These are phyloP conservation scores for Trametes sanguinea DNA, from an alignment of 768 basidiomycete genomes.

Conservation along the genomic window DNA sequence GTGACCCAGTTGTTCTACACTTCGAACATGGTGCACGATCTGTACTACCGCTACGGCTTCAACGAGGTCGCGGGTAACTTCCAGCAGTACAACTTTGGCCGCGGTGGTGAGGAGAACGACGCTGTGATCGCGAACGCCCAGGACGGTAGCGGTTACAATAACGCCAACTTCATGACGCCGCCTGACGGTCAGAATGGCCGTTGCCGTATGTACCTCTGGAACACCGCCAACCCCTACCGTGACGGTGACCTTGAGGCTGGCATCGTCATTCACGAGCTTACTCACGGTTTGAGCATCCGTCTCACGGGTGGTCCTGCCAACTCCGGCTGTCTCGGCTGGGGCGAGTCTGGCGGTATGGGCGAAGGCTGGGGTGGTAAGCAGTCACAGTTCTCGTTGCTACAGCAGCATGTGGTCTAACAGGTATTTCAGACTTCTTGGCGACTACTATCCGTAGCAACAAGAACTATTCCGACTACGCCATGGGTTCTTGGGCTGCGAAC, in stretches of 20 bases:
- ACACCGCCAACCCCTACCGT: slow-evolving; percentile 84
- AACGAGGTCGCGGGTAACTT: slow-evolving; percentile 93
- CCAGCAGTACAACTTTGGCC: slow-evolving; percentile 96
- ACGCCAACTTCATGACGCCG: slow-evolving; percentile 89
- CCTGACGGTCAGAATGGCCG: slow-evolving; percentile 84
- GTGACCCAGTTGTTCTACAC: slow-evolving; percentile 91
- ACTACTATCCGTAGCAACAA: slow-evolving; percentile 81
- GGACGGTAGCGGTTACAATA: slow-evolving; percentile 92
- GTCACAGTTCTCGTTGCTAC: too few relatives aligned
- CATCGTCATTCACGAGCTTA: slow-evolving; percentile 90
- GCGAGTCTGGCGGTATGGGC: slow-evolving; percentile 96
- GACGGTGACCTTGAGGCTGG: slow-evolving; percentile 97
- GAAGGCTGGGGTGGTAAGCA: slow-evolving; percentile 87
- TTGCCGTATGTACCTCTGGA: slow-evolving; percentile 98
- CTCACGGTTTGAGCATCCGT: slow-evolving; percentile 91
- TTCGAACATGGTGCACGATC: slow-evolving; percentile 76
- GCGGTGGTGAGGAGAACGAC: slow-evolving; percentile 84
- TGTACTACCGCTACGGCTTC: slow-evolving; percentile 86
- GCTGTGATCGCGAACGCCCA: slow-evolving; percentile 95
- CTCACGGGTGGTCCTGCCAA: slow-evolving; percentile 92
- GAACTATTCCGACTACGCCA: slow-evolving; percentile 75
- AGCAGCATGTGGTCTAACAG: neutral
- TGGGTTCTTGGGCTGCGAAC: slow-evolving; percentile 97
- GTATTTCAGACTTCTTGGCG: slow-evolving; percentile 69
- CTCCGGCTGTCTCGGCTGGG: slow-evolving; percentile 94